Evolutionary conservation across 768 basidiomycete species (phyloP).

Genomic region (Russula sp.): DNA sequence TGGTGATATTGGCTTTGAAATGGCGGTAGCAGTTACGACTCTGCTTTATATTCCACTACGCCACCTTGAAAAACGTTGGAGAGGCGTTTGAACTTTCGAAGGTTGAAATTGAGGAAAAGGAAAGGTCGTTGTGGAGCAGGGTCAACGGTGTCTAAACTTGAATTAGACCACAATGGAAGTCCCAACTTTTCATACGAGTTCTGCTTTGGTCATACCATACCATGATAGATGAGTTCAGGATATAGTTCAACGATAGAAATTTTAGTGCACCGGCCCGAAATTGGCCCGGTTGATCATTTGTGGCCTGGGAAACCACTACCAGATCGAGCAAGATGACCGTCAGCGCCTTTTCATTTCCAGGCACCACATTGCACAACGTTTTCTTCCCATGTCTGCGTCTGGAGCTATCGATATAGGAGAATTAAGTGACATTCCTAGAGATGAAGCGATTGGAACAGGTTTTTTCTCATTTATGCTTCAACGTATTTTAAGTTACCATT

Average conservation of each 20-base stretch:
- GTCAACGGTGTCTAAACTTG: background rate
- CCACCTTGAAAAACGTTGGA: constrained; percentile 33
- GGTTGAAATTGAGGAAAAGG: background rate
- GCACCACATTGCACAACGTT: background rate
- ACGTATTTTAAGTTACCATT: background rate
- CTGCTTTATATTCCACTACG: constrained; percentile 56
- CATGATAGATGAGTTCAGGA: too few species aligned
- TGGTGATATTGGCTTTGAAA: constrained; percentile 71
- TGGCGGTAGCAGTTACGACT: constrained; percentile 50
- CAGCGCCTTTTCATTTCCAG: background rate
- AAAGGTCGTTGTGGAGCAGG: background rate
- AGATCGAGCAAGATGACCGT: too few species aligned
- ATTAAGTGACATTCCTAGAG: background rate
- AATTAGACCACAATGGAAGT: background rate
- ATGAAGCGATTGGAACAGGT: constrained; percentile 2
- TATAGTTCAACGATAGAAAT: too few species aligned
- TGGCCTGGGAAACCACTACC: background rate
- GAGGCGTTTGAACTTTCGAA: background rate
- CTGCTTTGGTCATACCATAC: background rate
- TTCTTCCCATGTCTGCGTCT: background rate
- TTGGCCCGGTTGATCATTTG: too few species aligned
- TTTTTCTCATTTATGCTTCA: background rate
- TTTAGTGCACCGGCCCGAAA: too few species aligned
- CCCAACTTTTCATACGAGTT: background rate
- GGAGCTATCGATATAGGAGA: background rate